Evolutionary conservation across 768 basidiomycete genomes (phyloP).

Genomic region (Baorangia bicolor): DNA sequence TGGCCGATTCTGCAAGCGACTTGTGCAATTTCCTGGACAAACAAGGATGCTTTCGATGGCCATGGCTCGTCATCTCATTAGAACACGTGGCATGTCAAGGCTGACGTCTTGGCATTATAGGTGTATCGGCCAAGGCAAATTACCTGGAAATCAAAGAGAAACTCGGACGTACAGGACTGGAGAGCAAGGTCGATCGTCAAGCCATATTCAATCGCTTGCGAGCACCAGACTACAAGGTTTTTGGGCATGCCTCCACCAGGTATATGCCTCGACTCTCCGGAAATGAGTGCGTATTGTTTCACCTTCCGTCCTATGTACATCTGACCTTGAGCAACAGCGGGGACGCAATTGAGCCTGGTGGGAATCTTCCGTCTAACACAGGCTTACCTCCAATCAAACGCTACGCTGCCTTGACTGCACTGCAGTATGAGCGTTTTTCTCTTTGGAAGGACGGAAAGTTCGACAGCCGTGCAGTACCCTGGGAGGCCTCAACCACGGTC

Average conservation of each 20-base stretch:
- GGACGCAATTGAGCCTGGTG: background rate
- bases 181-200: constrained; percentile 10
- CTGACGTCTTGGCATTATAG: background rate
- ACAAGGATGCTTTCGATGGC: constrained; percentile 12
- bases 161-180: background rate
- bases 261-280: constrained; percentile 18
- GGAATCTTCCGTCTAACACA: background rate
- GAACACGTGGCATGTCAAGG: background rate
- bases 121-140: constrained; percentile 15
- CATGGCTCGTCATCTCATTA: background rate
- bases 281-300: background rate
- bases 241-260: constrained; percentile 14
- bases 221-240: constrained; percentile 7
- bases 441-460: background rate
- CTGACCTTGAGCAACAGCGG: background rate
- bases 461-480: background rate
- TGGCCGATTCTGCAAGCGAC: constrained; percentile 28
- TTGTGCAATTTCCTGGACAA: constrained; percentile 30
- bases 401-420: background rate
- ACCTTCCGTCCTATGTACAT: background rate
- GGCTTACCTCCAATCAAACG: background rate
- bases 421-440: background rate
- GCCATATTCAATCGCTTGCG: background rate
- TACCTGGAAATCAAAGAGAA: constrained; percentile 15
- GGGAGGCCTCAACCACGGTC: background rate